Base-by-base conservation (phyloP, 2,329 filamentous ascomycete species). In the Hawksworthiomyces lignivorus region DNA sequence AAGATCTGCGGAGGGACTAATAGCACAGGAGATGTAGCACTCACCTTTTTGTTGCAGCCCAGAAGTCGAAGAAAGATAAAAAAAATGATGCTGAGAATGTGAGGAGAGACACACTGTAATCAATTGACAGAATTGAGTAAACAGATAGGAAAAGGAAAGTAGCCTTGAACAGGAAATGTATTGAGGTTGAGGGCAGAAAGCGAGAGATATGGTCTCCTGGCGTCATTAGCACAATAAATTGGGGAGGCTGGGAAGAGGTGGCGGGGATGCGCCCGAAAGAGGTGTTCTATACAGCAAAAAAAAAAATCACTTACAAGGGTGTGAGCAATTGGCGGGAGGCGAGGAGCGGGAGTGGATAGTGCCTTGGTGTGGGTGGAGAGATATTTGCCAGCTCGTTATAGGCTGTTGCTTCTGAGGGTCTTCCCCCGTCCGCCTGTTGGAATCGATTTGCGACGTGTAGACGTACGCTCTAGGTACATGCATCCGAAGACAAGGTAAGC, bases 241-340 rank as follows among this genome's bases (percentile, higher is more conserved):
- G 36, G 45, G 47, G 48, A 50, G 48, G 48, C 47, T 50, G 48
- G 48, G 45, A 44, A 46, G 41, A 39, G 46, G 46, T 47, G 46
- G 46, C 44, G 44, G 48, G 45, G 37, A 30, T 34, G 11, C 35
- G 44, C 36, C 33, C 36, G 32, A 43, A 31, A 42, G 21, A 19
- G 26, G 43, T 36, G 42, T 24, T 22, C n/a, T n/a, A 36, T 30
- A n/a, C 11, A 15, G 22, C 26, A 37, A 32, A 21, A 29, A 17
- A 15, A 35, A 39, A n/a, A n/a, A n/a, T n/a, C n/a, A n/a, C 19
- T 32, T 46, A 48, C 46, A 48, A 35, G 45, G 48, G 39, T 42
- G 24, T 29, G 31, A 17, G 40, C 39, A 39, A 45, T 44, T 34
- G 43, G 40, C 36, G 22, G 34, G 24, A 21, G 24, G 21, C 35